Base-by-base conservation (phyloP, 331 rosid genomes). In the Pyrus hybrid region DNA sequence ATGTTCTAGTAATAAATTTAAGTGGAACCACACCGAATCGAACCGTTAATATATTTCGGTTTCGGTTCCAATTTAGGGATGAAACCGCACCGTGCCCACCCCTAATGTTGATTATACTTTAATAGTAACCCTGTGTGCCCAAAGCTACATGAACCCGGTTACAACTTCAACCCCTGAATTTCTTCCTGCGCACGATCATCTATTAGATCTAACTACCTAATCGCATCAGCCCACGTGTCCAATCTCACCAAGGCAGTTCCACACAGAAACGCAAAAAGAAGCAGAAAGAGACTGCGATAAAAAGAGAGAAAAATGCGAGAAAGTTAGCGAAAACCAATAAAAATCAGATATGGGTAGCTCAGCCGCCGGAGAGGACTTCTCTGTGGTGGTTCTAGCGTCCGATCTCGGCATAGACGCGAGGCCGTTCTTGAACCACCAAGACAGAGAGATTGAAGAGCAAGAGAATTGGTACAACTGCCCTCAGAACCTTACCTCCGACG, bases 391-490 rank as follows among this genome's bases (percentile, higher is more conserved):
- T 1, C 67, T 94, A 64, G 95, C 93, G 0, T 92, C 97, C 4
- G 93, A 94, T 65, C 76, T 84, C 16, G 91, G 87, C 41, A 64
- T 92, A 2, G 99, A 92, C 71, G 88, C 95, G 0, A 85, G 97
- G 54, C 99, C 96, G 20, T 89, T 94, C 75, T 78, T 94, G 74
- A 13, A 80, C 17, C 51, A 54, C 51, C 13, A 23, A 26, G 80
- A 78, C 17, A 21, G 68, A 32, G 75, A 75, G 51, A 56, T 22
- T 5, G 87, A 82, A 53, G 86, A 84, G 47, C 84, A 80, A 26
- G 98, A 93, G 13, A 87, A 56, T 4, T 94, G 92, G 95, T 92
- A 94, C 43, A 96, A 91, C 8, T 94, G 99, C 69, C 75, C 95
- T 33, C 97, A 90, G 67, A 30, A 76, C 75, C 94, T 88, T 35